phyloP scores from a whole-genome alignment of 176 grass and related monocot genomes.

The Musa troglodytarum region DNA sequence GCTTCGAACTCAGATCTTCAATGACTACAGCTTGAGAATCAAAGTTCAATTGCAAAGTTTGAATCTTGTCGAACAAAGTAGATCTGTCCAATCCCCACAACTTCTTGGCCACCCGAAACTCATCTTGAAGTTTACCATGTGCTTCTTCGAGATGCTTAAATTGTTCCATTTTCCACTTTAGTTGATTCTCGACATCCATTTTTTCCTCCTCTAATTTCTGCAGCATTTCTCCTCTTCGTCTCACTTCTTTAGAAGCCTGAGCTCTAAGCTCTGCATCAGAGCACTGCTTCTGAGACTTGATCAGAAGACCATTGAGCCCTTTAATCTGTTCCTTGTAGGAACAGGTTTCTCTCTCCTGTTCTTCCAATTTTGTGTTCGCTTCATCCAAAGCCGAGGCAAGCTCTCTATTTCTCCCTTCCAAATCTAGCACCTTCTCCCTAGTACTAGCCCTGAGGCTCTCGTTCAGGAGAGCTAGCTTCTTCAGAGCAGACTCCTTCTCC shows the following conservation, averaged over 20 bases:
- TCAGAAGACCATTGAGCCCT: constrained; percentile 33
- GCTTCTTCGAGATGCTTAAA: constrained; percentile 88
- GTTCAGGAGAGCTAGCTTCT: constrained; percentile 35
- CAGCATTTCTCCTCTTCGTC: constrained; percentile 52
- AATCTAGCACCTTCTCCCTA: constrained; percentile 29
- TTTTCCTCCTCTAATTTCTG: constrained; percentile 62
- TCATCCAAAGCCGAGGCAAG: constrained; percentile 55
- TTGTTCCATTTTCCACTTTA: constrained; percentile 87
- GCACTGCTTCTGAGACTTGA: constrained; percentile 45
- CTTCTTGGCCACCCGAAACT: constrained; percentile 37
- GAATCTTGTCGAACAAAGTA: constrained; percentile 48
- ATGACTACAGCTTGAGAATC: constrained; percentile 50
- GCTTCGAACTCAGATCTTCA: constrained; percentile 38
- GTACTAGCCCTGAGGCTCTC: constrained; percentile 42
- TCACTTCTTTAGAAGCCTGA: constrained; percentile 33
- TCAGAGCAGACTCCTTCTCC: constrained; percentile 55
- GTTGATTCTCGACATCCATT: constrained; percentile 31
- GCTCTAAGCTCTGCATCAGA: constrained; percentile 44
- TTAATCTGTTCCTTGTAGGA: constrained; percentile 40
- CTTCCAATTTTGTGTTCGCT: constrained; percentile 27
- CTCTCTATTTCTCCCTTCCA: constrained; percentile 41
- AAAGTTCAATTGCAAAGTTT: constrained; percentile 30
- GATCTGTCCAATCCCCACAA: constrained; percentile 48
- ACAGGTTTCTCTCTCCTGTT: constrained; percentile 33
- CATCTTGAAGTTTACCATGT: constrained; percentile 44